A percentile compares a stretch with the other conserved stretches of the same genome.
Evolutionary conservation across 495 filamentous ascomycete species (phyloP).

Genomic region (Trichocladium antarcticum): DNA sequence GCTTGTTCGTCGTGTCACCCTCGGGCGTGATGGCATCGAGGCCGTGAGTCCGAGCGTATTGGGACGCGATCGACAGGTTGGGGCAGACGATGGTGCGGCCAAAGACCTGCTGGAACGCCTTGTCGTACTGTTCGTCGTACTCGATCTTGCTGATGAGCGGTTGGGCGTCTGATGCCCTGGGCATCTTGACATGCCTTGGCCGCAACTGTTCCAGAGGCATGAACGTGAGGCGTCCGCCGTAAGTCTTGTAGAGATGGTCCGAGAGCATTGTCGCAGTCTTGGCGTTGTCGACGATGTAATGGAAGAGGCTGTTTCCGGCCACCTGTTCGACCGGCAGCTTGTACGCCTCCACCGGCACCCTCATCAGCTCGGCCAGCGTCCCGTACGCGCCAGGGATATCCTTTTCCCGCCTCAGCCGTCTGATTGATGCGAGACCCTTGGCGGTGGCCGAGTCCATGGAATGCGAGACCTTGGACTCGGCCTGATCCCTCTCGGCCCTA

Average conservation of each 20-base stretch:
- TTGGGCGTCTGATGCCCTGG: slow-evolving; percentile 74
- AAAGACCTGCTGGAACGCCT: slow-evolving; percentile 86
- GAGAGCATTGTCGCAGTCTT: slow-evolving; percentile 72
- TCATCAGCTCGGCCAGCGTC: slow-evolving; percentile 80
- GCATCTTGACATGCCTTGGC: slow-evolving; percentile 58
- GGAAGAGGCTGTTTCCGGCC: slow-evolving; percentile 85
- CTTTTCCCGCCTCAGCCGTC: slow-evolving; percentile 62
- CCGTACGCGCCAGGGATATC: slow-evolving; percentile 84
- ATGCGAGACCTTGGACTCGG: slow-evolving; percentile 64
- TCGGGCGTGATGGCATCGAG: slow-evolving; percentile 89
- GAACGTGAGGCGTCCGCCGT: slow-evolving; percentile 82
- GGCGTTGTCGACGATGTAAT: slow-evolving; percentile 92
- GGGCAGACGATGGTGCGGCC: slow-evolving; percentile 92
- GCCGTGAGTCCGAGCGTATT: slow-evolving; percentile 82
- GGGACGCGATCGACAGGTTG: slow-evolving; percentile 68
- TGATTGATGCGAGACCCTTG: slow-evolving; percentile 70
- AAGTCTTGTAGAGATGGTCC: slow-evolving; percentile 66
- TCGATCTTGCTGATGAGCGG: slow-evolving; percentile 78
- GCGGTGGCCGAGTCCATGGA: slow-evolving; percentile 85
- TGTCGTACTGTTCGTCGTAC: slow-evolving; percentile 65
- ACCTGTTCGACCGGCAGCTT: slow-evolving; percentile 85
- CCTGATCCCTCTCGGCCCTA: slow-evolving; percentile 57
- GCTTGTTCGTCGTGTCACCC: slow-evolving; percentile 85
- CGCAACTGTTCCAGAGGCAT: slow-evolving; percentile 80
- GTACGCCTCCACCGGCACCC: slow-evolving; percentile 66